Conservation (phyloP, 2,329 filamentous ascomycete genomes). For the Tolypocladium album region DNA sequence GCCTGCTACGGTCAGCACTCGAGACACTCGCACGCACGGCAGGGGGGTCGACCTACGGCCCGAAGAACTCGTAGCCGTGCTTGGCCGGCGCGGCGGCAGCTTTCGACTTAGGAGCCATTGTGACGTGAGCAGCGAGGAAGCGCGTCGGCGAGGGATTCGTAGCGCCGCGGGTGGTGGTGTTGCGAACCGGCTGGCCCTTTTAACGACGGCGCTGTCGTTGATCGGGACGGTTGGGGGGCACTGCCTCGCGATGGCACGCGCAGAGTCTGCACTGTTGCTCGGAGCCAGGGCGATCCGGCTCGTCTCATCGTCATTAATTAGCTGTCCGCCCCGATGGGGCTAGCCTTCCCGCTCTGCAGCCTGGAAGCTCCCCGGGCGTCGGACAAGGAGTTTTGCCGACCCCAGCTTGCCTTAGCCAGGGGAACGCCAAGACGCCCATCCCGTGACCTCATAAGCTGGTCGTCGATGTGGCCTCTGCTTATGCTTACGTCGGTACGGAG, state of each 20-base stretch:
- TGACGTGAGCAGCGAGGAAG: background rate
- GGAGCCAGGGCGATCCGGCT: conserved; percentile 13
- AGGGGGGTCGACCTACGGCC: conserved; percentile 29
- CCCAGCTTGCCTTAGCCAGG: background rate
- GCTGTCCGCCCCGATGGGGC: background rate
- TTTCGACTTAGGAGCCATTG: conserved; percentile 22
- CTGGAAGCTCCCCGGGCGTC: background rate
- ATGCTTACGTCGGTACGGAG: too few species aligned
- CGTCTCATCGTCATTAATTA: conserved; percentile 11
- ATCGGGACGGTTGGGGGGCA: background rate
- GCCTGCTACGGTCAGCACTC: conserved; percentile 31
- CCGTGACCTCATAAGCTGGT: background rate
- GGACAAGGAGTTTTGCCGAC: conserved; percentile 9
- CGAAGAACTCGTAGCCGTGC: conserved; percentile 41
- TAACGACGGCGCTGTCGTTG: background rate
- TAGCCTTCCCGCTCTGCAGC: background rate
- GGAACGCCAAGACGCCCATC: background rate
- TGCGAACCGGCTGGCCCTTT: background rate
- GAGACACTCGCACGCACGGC: background rate
- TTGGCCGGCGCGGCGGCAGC: conserved; percentile 13
- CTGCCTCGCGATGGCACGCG: background rate
- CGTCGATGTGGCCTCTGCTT: background rate
- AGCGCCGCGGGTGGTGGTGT: background rate
- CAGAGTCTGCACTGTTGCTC: background rate
- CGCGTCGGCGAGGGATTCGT: background rate